Percentiles rank a stretch among this genome's conserved stretches.
These are phyloP conservation scores for Nicotiana benthamiana DNA, from an alignment of 257 asterid genomes.

Conservation along the genomic window DNA sequence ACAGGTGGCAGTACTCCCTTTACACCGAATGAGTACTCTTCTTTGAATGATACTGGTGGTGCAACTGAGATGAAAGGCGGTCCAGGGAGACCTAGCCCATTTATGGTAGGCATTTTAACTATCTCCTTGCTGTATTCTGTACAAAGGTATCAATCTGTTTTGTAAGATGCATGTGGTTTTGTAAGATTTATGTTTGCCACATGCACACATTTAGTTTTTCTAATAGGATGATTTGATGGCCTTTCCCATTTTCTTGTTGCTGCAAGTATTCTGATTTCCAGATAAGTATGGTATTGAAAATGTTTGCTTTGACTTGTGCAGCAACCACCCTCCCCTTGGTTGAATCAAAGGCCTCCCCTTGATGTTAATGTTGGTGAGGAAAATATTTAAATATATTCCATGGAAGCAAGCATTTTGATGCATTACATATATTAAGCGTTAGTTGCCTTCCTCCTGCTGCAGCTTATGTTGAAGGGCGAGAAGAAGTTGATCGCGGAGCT, in stretches of 20 bases:
- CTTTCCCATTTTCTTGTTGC: background rate
- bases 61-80: slow-evolving; percentile 46
- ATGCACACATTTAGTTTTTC: background rate
- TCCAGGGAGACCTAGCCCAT: slow-evolving; percentile 68
- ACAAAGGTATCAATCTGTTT: background rate
- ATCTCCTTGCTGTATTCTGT: background rate
- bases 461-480: slow-evolving; percentile 88
- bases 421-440: background rate
- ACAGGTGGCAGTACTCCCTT: slow-evolving; percentile 79
- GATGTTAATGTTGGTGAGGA: slow-evolving; percentile 93
- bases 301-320: slow-evolving; percentile 28
- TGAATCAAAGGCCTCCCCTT: slow-evolving; percentile 79
- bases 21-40: slow-evolving; percentile 61
- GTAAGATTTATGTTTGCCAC: background rate
- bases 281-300: slow-evolving; percentile 7
- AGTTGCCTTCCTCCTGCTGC: slow-evolving; percentile 14
- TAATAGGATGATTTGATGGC: background rate
- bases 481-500: slow-evolving; percentile 75
- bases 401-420: slow-evolving; percentile 10
- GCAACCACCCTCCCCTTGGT: slow-evolving; percentile 86
- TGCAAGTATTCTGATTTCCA: background rate
- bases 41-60: slow-evolving; percentile 48
- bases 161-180: background rate
- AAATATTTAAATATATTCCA: slow-evolving; percentile 3
- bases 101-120: slow-evolving; percentile 44